These are phyloP conservation scores for Macrolepiota fuliginosa DNA, from an alignment of 768 basidiomycete species.

Conservation along the genomic window DNA sequence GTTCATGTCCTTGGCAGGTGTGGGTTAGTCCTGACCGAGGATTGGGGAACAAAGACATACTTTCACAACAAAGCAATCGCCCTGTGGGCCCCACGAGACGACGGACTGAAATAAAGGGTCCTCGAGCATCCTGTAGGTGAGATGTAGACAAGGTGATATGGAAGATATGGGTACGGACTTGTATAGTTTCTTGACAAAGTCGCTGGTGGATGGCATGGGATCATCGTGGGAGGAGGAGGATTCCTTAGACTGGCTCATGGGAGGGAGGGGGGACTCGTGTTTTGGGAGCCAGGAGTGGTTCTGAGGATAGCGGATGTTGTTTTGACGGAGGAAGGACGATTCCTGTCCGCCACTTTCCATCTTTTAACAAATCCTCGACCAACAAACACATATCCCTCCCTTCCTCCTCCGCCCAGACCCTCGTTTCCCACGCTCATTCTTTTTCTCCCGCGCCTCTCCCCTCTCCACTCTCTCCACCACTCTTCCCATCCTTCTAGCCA, in stretches of 20 bases:
- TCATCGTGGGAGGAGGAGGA: constrained; percentile 46
- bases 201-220: constrained; percentile 82
- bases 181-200: constrained; percentile 95
- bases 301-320: background rate
- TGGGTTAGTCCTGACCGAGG: background rate
- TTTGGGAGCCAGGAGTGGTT: background rate
- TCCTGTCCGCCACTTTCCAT: background rate
- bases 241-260: constrained; percentile 6
- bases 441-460: background rate
- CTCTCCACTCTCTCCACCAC: background rate
- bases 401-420: background rate
- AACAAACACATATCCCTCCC: background rate
- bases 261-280: background rate
- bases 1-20: constrained; percentile 70
- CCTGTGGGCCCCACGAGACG: constrained; percentile 80
- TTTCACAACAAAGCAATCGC: constrained; percentile 92
- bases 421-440: constrained; percentile 7
- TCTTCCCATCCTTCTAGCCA: too few relatives aligned
- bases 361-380: background rate
- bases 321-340: constrained; percentile 4
- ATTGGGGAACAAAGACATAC: constrained; percentile 21
- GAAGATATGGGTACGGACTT: constrained; percentile 48
- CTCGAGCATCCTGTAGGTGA: constrained; percentile 73
- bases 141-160: background rate
- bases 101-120: constrained; percentile 69